Conservation (phyloP, 331 rosid genomes). For the Cydonia oblonga region DNA sequence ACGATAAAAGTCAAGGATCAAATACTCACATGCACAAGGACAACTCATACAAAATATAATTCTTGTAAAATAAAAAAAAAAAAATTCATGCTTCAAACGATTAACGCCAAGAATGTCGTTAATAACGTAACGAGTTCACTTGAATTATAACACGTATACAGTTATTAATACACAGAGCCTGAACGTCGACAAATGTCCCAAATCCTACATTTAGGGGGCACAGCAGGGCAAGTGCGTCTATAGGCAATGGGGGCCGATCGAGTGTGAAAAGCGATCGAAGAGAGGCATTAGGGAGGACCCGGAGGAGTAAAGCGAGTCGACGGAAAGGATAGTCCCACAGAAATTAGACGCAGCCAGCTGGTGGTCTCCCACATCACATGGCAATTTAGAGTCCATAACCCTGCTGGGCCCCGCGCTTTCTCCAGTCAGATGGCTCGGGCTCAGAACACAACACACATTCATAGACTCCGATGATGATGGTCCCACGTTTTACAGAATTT, state of each 20-base stretch:
- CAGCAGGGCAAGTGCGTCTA: background rate
- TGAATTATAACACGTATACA: background rate
- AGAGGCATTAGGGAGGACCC: background rate
- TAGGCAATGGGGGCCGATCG: background rate
- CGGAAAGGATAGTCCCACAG: constrained; percentile 15
- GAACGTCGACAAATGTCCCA: too few species aligned
- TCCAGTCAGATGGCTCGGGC: background rate
- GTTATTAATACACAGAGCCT: background rate
- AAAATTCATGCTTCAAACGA: too few species aligned
- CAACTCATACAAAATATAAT: too few species aligned
- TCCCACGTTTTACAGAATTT: constrained; percentile 17
- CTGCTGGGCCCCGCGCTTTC: constrained; percentile 4
- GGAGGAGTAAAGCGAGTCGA: constrained; percentile 9
- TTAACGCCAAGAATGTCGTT: too few species aligned
- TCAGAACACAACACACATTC: background rate
- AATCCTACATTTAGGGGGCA: too few species aligned
- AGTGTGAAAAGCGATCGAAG: background rate
- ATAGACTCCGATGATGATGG: constrained; percentile 4
- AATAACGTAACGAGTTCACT: background rate
- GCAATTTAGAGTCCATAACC: constrained; percentile 8
- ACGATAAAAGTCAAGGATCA: too few species aligned
- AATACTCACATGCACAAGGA: too few species aligned
- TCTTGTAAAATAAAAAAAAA: too few species aligned
- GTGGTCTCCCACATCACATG: constrained; percentile 56
- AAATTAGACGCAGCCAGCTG: constrained; percentile 50